Percentiles rank a stretch among this genome's conserved stretches.
Evolutionary conservation across 1,139 yeast species (phyloP).

Genomic region (Yamadazyma triangularis): DNA sequence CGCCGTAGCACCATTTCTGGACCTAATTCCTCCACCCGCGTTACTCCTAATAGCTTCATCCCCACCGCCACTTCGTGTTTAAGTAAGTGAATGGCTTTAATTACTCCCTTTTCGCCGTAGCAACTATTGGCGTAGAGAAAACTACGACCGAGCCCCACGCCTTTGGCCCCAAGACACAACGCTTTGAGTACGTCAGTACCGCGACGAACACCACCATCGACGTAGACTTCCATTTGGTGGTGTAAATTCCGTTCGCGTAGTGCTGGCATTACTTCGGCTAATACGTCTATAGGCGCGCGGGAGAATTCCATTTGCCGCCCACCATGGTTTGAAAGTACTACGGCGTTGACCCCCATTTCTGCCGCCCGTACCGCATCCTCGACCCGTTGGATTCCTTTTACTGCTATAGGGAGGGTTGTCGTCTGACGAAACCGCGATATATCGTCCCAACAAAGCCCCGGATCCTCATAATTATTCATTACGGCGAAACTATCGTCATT

Average conservation of each 20-base stretch:
- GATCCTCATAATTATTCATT: conserved; percentile 9
- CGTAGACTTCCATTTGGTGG: conserved; percentile 32
- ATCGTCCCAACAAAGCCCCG: conserved; percentile 18
- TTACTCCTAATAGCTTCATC: conserved; percentile 43
- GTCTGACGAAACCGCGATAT: conserved; percentile 13
- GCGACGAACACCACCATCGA: conserved; percentile 50
- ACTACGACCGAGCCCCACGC: conserved; percentile 47
- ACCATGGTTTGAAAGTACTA: conserved; percentile 49
- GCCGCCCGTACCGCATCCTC: conserved; percentile 46
- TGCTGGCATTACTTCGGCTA: conserved; percentile 40
- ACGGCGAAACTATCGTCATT: conserved; percentile 10
- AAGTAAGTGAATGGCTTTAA: conserved; percentile 34
- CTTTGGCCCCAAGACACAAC: conserved; percentile 49
- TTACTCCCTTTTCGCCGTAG: conserved; percentile 46
- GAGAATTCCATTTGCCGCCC: conserved; percentile 49
- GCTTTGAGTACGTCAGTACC: conserved; percentile 51
- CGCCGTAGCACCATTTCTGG: conserved; percentile 16
- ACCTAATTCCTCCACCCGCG: conserved; percentile 29
- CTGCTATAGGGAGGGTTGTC: conserved; percentile 27
- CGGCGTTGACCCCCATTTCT: conserved; percentile 39
- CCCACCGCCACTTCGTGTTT: conserved; percentile 41
- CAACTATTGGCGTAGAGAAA: conserved; percentile 43
- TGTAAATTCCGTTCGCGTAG: conserved; percentile 29
- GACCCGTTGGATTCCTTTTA: conserved; percentile 48
- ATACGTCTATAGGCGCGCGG: conserved; percentile 40